A percentile compares a stretch with the other conserved stretches of the same genome.
Conservation (phyloP, 164 flowering plant genomes). For the Nymphaea colorata region DNA sequence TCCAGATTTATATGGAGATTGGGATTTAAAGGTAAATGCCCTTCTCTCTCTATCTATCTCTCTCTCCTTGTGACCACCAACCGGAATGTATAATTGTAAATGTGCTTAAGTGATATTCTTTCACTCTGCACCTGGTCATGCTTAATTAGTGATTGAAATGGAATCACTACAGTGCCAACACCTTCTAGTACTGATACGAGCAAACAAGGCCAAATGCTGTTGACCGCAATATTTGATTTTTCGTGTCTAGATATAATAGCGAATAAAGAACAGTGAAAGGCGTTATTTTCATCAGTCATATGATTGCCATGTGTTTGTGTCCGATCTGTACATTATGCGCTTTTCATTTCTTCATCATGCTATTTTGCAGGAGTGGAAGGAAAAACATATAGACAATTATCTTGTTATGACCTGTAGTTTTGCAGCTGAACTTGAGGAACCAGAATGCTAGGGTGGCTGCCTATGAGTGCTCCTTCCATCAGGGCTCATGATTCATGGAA, state of each 20-base stretch:
- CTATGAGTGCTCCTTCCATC: slow-evolving; percentile 43
- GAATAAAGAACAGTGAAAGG: too few species aligned
- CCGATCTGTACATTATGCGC: not conserved
- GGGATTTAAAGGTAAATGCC: slow-evolving; percentile 71
- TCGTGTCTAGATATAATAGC: too few species aligned
- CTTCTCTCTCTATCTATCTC: not conserved
- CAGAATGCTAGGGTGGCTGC: slow-evolving; percentile 58
- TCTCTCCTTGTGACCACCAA: not conserved
- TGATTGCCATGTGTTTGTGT: not conserved
- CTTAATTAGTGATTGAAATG: not conserved
- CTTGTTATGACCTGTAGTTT: slow-evolving; percentile 55
- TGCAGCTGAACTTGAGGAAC: slow-evolving; percentile 47
- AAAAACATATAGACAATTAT: slow-evolving; percentile 45
- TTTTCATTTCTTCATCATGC: too few species aligned
- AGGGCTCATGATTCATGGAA: slow-evolving; percentile 12
- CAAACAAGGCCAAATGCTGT: not conserved
- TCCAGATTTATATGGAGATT: slow-evolving; percentile 65
- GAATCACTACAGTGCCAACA: too few species aligned
- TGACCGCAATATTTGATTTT: not conserved
- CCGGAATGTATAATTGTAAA: too few species aligned
- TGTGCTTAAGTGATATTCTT: not conserved
- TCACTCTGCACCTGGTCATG: not conserved
- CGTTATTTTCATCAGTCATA: not conserved
- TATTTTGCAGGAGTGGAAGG: slow-evolving; percentile 56
- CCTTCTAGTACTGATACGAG: too few species aligned